These are phyloP conservation scores for Astrothelium subdiscretum DNA, from an alignment of 495 filamentous ascomycete species.

Conservation along the genomic window DNA sequence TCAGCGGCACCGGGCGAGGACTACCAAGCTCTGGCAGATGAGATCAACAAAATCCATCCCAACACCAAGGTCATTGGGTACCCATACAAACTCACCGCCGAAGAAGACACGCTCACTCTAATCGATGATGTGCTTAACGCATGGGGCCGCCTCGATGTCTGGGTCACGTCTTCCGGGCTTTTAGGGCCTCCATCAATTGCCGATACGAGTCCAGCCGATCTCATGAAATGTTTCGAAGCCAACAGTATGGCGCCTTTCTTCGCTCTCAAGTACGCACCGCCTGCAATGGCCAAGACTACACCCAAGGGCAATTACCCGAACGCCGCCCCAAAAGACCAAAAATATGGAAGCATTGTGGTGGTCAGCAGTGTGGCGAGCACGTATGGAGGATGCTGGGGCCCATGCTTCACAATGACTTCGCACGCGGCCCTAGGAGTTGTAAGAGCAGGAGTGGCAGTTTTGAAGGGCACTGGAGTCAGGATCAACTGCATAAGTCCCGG, in stretches of 20 bases:
- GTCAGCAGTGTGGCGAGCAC: slow-evolving; percentile 43
- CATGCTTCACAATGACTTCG: slow-evolving; percentile 44
- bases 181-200: slow-evolving; percentile 45
- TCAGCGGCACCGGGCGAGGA: slow-evolving; percentile 18
- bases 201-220: slow-evolving; percentile 39
- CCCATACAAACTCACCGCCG: slow-evolving; percentile 41
- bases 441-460: slow-evolving; percentile 41
- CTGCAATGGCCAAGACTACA: slow-evolving; percentile 48
- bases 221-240: slow-evolving; percentile 44
- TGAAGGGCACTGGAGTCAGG: slow-evolving; percentile 46
- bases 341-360: slow-evolving; percentile 49
- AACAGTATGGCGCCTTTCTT: slow-evolving; percentile 50
- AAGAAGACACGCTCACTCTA: slow-evolving; percentile 46
- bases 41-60: slow-evolving; percentile 29
- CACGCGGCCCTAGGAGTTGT: slow-evolving; percentile 51
- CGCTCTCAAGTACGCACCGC: slow-evolving; percentile 49
- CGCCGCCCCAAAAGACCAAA: slow-evolving; percentile 43
- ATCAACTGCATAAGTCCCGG: slow-evolving; percentile 50
- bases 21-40: slow-evolving; percentile 23
- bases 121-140: slow-evolving; percentile 51
- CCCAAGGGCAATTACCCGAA: slow-evolving; percentile 44
- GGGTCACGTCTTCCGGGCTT: slow-evolving; percentile 44
- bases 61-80: slow-evolving; percentile 49
- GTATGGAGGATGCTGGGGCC: slow-evolving; percentile 47
- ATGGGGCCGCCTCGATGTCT: slow-evolving; percentile 49